These are phyloP conservation scores for Coccinonectria pachysandricola DNA, from an alignment of 2,329 filamentous ascomycete genomes.

Conservation along the genomic window DNA sequence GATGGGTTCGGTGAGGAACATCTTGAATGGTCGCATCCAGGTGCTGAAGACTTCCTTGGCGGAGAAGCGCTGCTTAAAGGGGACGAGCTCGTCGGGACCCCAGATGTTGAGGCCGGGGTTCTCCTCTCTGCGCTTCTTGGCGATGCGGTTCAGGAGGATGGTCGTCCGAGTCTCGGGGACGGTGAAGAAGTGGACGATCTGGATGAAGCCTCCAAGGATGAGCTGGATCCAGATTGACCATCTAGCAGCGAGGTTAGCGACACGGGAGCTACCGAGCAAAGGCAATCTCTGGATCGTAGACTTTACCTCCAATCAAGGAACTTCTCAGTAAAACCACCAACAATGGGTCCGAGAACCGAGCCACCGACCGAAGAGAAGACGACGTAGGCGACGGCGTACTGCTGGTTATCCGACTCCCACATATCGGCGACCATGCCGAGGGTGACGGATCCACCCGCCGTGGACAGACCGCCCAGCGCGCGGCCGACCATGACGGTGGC, in stretches of 20 bases:
- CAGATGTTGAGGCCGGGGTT: conserved; percentile 52
- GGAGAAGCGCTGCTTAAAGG: conserved; percentile 49
- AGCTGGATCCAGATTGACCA: conserved; percentile 79
- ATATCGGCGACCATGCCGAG: conserved; percentile 67
- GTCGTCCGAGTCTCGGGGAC: conserved; percentile 73
- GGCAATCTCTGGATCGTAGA: no score
- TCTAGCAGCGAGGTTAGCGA: conserved; percentile 12
- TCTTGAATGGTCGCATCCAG: conserved; percentile 57
- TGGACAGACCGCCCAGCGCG: conserved; percentile 58
- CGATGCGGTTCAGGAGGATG: conserved; percentile 68
- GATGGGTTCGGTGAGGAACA: conserved; percentile 67
- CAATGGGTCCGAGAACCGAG: conserved; percentile 64
- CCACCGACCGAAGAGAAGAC: conserved; percentile 74
- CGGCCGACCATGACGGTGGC: conserved; percentile 59
- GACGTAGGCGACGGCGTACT: conserved; percentile 66
- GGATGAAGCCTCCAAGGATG: conserved; percentile 63
- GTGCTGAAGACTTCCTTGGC: conserved; percentile 44
- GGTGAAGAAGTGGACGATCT: conserved; percentile 53
- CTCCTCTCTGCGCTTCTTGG: conserved; percentile 58
- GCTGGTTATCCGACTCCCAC: conserved; percentile 60
- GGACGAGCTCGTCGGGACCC: conserved; percentile 61
- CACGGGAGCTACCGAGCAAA: no score
- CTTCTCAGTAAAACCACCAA: conserved; percentile 66
- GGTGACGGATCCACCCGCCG: conserved; percentile 63
- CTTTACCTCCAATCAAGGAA: conserved; percentile 55